Conservation (phyloP, 2,329 filamentous ascomycete genomes). For the Drechslerella stenobrocha region DNA sequence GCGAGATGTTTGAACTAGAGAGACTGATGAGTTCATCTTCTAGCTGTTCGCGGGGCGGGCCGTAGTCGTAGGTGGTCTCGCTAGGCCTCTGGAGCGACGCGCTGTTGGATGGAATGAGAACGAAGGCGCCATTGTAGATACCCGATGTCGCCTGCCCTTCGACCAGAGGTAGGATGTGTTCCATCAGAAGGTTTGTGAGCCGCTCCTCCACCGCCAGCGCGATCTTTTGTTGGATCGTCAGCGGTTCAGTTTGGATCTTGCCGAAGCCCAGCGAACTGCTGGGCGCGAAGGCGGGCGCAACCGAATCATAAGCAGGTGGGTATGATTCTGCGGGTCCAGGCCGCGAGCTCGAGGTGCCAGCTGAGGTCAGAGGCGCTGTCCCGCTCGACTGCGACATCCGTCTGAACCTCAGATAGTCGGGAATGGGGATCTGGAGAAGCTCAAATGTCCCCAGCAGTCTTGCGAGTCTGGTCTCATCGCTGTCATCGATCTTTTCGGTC, state of each 20-base stretch:
- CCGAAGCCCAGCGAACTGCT: constrained; percentile 4
- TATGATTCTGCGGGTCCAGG: background rate
- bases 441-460: constrained; percentile 14
- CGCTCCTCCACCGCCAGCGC: constrained; percentile 40
- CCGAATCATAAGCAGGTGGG: constrained; percentile 32
- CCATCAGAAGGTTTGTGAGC: constrained; percentile 46
- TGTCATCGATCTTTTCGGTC: constrained; percentile 23
- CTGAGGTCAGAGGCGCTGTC: background rate
- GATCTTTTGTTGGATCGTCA: constrained; percentile 45
- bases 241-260: constrained; percentile 35
- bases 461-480: constrained; percentile 19
- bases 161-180: constrained; percentile 43
- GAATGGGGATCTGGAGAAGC: constrained; percentile 24
- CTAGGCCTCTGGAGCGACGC: constrained; percentile 15
- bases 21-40: constrained; percentile 37
- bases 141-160: constrained; percentile 44
- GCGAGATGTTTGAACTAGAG: constrained; percentile 22
- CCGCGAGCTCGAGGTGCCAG: constrained; percentile 10
- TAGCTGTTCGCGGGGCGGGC: constrained; percentile 2
- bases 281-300: constrained; percentile 5
- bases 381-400: background rate
- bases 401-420: constrained; percentile 27
- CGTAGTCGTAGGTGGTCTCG: constrained; percentile 23
- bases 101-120: constrained; percentile 42
- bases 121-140: constrained; percentile 44